A percentile compares a stretch with the other conserved stretches of the same genome.
phyloP scores from a whole-genome alignment of 2,329 filamentous ascomycete genomes.

The Ophiostoma novo-ulmi region DNA sequence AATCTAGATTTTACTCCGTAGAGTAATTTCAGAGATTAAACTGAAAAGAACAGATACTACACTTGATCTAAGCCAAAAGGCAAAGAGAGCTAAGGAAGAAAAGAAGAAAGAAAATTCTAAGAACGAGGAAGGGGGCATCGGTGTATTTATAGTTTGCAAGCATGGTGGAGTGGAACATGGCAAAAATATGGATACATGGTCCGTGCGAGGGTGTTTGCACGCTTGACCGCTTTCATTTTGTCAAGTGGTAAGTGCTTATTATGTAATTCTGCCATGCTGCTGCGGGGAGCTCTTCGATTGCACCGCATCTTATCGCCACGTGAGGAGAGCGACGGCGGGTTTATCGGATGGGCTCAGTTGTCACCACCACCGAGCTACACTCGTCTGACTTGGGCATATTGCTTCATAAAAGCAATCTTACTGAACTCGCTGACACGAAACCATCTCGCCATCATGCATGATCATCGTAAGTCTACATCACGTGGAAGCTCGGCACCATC shows the following conservation, averaged over 20 bases:
- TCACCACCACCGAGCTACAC: too few species aligned
- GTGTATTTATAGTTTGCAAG: constrained; percentile 26
- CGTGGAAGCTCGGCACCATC: not conserved
- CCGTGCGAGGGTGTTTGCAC: constrained; percentile 24
- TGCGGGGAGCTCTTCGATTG: not conserved
- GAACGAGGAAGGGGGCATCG: constrained; percentile 13
- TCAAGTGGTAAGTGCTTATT: not conserved
- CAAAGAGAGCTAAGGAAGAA: constrained; percentile 54
- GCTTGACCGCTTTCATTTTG: not conserved
- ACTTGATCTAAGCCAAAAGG: constrained; percentile 80
- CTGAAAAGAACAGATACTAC: constrained; percentile 97
- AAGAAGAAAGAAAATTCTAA: constrained; percentile 37
- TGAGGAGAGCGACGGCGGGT: not conserved
- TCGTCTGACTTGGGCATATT: not conserved
- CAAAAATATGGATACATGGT: constrained; percentile 29
- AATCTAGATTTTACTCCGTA: constrained; percentile 70
- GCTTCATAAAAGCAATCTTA: not conserved
- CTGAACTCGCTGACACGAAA: not conserved
- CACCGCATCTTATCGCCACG: constrained; percentile 1
- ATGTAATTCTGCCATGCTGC: constrained; percentile 1
- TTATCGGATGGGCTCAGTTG: not conserved
- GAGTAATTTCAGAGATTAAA: constrained; percentile 89
- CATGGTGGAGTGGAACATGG: constrained; percentile 6
- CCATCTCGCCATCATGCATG: constrained; percentile 23
- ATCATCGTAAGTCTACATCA: constrained; percentile 24